Conservation (phyloP, 108 stramenopile genomes). For the Cyclotella distinguenda region DNA sequence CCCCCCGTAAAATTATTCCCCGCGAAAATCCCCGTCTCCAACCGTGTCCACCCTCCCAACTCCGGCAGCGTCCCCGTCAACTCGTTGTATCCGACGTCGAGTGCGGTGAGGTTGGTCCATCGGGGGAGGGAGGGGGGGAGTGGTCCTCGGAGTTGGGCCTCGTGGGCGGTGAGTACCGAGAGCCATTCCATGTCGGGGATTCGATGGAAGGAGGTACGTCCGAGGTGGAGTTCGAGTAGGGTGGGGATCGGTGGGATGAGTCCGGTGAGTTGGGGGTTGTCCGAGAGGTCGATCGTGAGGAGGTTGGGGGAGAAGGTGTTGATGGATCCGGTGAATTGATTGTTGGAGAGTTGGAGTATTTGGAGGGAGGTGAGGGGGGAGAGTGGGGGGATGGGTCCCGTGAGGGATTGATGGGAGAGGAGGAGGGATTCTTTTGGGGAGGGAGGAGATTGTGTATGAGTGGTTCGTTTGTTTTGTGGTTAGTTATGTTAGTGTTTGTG, state of each 20-base stretch:
- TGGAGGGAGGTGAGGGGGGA: constrained; percentile 24
- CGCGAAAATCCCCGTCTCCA: constrained; percentile 7
- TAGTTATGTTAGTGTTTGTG: too few relatives aligned
- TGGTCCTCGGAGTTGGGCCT: neutral
- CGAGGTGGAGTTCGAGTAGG: too few relatives aligned
- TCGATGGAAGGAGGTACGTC: constrained; percentile 18
- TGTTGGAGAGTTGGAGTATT: constrained; percentile 52
- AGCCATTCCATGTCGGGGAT: constrained; percentile 15
- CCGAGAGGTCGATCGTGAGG: constrained; percentile 21
- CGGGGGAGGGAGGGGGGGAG: constrained; percentile 8
- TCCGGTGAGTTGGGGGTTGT: constrained; percentile 19
- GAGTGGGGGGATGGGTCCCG: constrained; percentile 30
- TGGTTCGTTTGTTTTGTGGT: too few relatives aligned
- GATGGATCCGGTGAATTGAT: constrained; percentile 31
- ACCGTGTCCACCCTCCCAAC: constrained; percentile 7
- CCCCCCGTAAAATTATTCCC: constrained; percentile 34
- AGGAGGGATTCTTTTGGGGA: constrained; percentile 26
- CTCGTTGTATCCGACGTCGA: constrained; percentile 15
- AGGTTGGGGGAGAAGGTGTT: constrained; percentile 1
- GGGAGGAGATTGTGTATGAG: neutral
- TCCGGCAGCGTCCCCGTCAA: constrained; percentile 20
- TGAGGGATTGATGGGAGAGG: constrained; percentile 25
- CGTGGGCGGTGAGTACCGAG: neutral
- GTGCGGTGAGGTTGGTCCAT: constrained; percentile 12
- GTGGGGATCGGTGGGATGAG: too few relatives aligned